Conservation (phyloP, 208 protist species). For the Leishmania lainsoni region DNA sequence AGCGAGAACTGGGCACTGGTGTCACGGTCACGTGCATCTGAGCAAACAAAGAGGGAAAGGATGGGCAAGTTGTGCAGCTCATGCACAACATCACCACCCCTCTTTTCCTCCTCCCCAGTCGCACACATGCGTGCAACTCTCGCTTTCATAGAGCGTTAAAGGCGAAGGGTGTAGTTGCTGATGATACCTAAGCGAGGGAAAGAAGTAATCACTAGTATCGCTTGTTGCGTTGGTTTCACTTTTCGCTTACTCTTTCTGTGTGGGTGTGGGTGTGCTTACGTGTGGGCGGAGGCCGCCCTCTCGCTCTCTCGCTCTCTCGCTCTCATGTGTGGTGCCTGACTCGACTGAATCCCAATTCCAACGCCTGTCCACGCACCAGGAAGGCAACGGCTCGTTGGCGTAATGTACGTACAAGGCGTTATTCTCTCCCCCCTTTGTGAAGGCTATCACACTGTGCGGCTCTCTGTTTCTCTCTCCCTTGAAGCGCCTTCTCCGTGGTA, state of each 20-base stretch:
- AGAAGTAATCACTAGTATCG: neutral
- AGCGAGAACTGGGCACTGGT: constrained; percentile 38
- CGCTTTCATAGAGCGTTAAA: neutral
- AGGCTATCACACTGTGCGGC: neutral
- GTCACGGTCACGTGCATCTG: constrained; percentile 36
- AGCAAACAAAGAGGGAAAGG: neutral
- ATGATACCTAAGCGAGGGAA: neutral
- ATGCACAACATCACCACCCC: neutral
- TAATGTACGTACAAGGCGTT: neutral
- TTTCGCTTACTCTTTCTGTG: neutral
- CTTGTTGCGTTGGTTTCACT: neutral
- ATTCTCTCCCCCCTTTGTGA: neutral
- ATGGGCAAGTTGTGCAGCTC: neutral
- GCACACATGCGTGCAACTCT: neutral
- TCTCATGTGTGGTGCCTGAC: neutral
- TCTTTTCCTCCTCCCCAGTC: neutral
- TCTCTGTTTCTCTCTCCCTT: neutral
- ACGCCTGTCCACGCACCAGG: neutral
- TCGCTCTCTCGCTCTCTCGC: neutral
- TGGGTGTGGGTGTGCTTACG: neutral
- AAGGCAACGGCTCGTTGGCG: too few species aligned
- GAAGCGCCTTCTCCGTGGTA: neutral
- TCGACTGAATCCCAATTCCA: neutral
- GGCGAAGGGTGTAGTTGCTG: neutral
- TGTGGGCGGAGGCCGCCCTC: neutral